phyloP scores from a whole-genome alignment of 768 basidiomycete species.

The Xerocomellus amylosporus region DNA sequence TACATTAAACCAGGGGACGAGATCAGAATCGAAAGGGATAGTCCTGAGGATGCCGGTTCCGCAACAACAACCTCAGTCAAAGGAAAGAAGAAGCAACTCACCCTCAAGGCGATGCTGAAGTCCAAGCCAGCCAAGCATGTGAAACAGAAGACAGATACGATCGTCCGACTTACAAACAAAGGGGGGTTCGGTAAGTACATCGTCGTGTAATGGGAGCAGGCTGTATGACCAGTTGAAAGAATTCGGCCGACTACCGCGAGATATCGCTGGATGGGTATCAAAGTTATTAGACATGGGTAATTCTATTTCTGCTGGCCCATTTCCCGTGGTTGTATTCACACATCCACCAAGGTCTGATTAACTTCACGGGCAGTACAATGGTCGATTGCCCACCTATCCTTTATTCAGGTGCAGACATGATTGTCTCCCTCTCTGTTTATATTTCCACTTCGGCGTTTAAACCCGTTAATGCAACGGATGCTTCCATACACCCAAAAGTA shows the following conservation, averaged over 20 bases:
- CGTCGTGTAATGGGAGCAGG: background rate
- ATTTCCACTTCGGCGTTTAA: slow-evolving; percentile 69
- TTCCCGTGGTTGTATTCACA: slow-evolving; percentile 2
- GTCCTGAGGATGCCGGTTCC: slow-evolving; percentile 30
- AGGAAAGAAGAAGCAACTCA: slow-evolving; percentile 58
- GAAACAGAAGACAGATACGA: slow-evolving; percentile 57
- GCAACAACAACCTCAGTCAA: slow-evolving; percentile 29
- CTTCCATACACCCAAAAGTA: slow-evolving; percentile 25
- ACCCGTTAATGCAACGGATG: slow-evolving; percentile 36
- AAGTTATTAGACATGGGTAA: slow-evolving; percentile 69
- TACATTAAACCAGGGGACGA: slow-evolving; percentile 66
- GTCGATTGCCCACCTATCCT: slow-evolving; percentile 74
- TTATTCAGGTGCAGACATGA: slow-evolving; percentile 71
- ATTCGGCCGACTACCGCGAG: slow-evolving; percentile 73
- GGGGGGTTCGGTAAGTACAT: slow-evolving; percentile 59
- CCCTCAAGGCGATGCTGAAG: slow-evolving; percentile 66
- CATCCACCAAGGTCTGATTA: slow-evolving; percentile 50
- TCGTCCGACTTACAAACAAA: slow-evolving; percentile 64
- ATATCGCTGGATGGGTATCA: slow-evolving; percentile 69
- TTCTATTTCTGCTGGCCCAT: background rate
- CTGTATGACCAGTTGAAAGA: slow-evolving; percentile 40
- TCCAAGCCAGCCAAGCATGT: slow-evolving; percentile 43
- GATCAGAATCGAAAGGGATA: slow-evolving; percentile 57
- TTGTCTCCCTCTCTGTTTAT: slow-evolving; percentile 73
- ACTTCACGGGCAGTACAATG: slow-evolving; percentile 67